Evolutionary conservation across 805 yeast genomes (phyloP), one percentile per base, ranked within the genome.

Genomic region (Starmerella roubikii): DNA sequence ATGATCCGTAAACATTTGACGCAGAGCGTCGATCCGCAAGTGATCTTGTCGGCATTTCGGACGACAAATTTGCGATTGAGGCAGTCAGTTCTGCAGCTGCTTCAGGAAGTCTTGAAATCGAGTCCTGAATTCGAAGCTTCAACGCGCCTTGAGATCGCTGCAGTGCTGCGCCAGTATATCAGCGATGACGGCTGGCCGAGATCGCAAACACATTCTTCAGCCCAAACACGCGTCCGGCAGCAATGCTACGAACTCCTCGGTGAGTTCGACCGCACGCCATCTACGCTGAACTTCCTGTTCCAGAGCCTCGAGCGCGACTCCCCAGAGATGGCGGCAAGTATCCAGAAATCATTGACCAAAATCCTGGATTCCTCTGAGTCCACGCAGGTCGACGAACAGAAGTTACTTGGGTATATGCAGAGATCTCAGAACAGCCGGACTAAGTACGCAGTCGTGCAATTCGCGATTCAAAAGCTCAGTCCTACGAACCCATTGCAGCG

Each of bases 201-300:
- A 13, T 15, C 44, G 3, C 47, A 35, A 21, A 17, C 21, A 3
- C 36, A 31, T 12, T 34, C 45, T 2, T 20, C 44, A 11, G 34
- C 24, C 22, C 38, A 30, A n/a, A 30, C 44, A 3, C 33, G 38
- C n/a, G 24, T 50, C 13, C 39, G 58, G 15, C 43, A 49, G 36
- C 38, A 34, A 28, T 83, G 80, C 48, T 86, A 83, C 52, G 94
- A 82, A 54, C 76, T 93, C 0, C 56, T 86, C 19, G 91, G 93
- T 2, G 67, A 73, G 17, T 64, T 86, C 1, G 54, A 75, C 24
- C 41, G 60, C 2, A 49, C 59, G 12, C 75, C 74, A 27, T 54
- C 67, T 0, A 72, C 69, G 44, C 54, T 83, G 29, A 71, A 69
- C 35, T 85, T 84, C 51, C 58, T 86, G 16, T 76, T 85, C 46